Conservation (phyloP, 2,329 filamentous ascomycete genomes). For the Fusarium tuaranense region DNA sequence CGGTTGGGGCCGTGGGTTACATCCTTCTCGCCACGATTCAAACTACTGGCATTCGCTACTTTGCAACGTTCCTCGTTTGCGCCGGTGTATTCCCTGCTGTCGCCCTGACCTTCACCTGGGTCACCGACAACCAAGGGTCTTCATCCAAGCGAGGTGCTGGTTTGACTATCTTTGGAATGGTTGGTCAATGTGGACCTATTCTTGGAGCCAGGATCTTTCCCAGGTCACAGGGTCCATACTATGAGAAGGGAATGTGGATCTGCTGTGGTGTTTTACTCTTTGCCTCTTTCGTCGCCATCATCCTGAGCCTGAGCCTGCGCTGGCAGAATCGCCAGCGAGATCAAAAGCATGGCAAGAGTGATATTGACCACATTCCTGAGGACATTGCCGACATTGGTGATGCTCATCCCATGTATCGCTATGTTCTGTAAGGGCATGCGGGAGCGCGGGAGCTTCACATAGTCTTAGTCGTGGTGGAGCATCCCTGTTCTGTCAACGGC, state of each 20-base stretch:
- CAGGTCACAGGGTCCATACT: constrained; percentile 17
- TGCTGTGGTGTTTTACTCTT: background rate
- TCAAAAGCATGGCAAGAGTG: background rate
- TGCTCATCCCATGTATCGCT: background rate
- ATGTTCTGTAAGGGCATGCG: background rate
- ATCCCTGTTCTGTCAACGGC: background rate
- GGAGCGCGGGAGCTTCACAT: background rate
- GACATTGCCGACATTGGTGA: background rate
- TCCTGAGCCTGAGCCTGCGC: constrained; percentile 14
- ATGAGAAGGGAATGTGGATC: constrained; percentile 6
- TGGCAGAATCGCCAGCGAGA: constrained; percentile 24
- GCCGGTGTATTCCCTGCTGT: constrained; percentile 72
- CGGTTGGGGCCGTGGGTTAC: background rate
- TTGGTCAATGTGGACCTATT: constrained; percentile 31
- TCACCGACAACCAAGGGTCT: constrained; percentile 76
- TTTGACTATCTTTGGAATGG: constrained; percentile 57
- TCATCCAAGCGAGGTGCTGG: constrained; percentile 74
- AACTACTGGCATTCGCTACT: constrained; percentile 55
- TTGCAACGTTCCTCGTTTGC: constrained; percentile 59
- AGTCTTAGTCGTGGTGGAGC: background rate
- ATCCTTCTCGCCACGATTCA: background rate
- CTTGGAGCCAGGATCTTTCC: constrained; percentile 23
- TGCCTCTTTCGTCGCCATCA: background rate
- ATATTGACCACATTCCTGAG: background rate
- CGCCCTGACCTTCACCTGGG: constrained; percentile 77